A percentile compares a stretch with the other conserved stretches of the same genome.
These are phyloP conservation scores for Penicillium nordicum DNA, from an alignment of 2,329 filamentous ascomycete genomes.

Conservation along the genomic window DNA sequence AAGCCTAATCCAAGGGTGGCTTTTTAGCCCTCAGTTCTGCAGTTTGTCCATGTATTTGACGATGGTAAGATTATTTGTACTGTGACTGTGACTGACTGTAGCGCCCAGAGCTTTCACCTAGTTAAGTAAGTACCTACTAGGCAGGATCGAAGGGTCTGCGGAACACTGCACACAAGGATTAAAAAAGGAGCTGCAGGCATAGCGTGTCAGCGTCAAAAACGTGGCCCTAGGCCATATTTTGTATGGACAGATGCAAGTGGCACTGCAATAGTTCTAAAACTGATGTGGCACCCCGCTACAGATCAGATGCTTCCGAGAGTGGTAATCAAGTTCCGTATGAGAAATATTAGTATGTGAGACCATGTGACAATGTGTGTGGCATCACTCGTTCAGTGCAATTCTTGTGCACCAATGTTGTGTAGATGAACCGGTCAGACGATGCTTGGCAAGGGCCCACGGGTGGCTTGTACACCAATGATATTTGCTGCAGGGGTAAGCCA, in stretches of 20 bases:
- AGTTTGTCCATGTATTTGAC: conserved; percentile 38
- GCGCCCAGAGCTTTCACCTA: conserved; percentile 47
- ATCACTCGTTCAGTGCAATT: conserved; percentile 48
- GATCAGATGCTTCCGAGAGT: conserved; percentile 43
- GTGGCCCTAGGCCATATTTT: conserved; percentile 54
- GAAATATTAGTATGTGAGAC: conserved; percentile 23
- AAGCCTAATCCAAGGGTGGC: conserved; percentile 42
- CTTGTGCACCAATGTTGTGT: conserved; percentile 44
- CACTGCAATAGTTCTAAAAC: not conserved
- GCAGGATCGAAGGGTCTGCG: conserved; percentile 55
- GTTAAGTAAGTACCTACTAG: conserved; percentile 43
- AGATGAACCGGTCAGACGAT: conserved; percentile 46
- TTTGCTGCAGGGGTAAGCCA: not conserved
- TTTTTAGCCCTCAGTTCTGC: conserved; percentile 49
- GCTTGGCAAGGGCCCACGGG: conserved; percentile 43
- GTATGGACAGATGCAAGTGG: conserved; percentile 43
- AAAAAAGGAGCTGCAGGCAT: conserved; percentile 54
- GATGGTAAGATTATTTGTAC: not conserved
- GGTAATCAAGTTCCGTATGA: conserved; percentile 44
- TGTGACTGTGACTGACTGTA: conserved; percentile 46
- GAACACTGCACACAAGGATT: conserved; percentile 57
- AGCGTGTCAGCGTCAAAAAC: conserved; percentile 52
- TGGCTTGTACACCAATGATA: conserved; percentile 39
- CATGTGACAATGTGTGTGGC: conserved; percentile 30
- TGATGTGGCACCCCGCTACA: conserved; percentile 44